Base-by-base conservation (phyloP, 495 filamentous ascomycete genomes). In the Lophium mytilinum region DNA sequence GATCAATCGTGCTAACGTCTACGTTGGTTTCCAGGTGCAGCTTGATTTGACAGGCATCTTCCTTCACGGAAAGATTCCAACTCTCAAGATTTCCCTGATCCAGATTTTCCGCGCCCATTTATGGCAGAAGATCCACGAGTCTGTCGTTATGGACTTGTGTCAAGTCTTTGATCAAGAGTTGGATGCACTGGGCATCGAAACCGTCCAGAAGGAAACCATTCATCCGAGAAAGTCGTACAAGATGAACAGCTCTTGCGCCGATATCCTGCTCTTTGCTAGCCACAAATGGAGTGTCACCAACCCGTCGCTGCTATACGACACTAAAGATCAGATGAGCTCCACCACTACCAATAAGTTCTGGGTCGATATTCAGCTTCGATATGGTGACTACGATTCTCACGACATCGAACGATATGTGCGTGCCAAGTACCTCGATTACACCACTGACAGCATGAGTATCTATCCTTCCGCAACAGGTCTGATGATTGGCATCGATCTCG, bases 81-180 rank as follows among this genome's bases (percentile, higher is more conserved):
- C 94, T 0, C 71, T 99, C 50, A 99, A 99, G 78, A 99, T 99
- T 56, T 96, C 90, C 1, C 74, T 99, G 52, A 99, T 99, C 63
- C 94, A 99, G 72, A 99, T 99, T 62, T 99, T 99, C 87, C 88
- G 94, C 66, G 94, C 94, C 50, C 94, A 99, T 80, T 85, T 99
- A 78, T 99, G 94, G 94, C 94, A 99, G 72, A 99, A 99, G 78
- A 97, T 99, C 50, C 94, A 99, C 73, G 94, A 99, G 72, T 94
- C 89, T 21, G 93, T 99, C 8, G 92, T 96, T 33, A 99, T 99
- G 93, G 93, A 96, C 76, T 73, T 97, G 66, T 98, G 94, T 67
- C 94, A 99, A 69, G 93, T 97, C n/a, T 95, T 99, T 65, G 94
- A 99, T 64, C 93, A 97, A 66, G 92, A 99, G 70, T 73, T 99